These are phyloP conservation scores for Triadica sebifera DNA, from an alignment of 345 rosid species.

Conservation along the genomic window DNA sequence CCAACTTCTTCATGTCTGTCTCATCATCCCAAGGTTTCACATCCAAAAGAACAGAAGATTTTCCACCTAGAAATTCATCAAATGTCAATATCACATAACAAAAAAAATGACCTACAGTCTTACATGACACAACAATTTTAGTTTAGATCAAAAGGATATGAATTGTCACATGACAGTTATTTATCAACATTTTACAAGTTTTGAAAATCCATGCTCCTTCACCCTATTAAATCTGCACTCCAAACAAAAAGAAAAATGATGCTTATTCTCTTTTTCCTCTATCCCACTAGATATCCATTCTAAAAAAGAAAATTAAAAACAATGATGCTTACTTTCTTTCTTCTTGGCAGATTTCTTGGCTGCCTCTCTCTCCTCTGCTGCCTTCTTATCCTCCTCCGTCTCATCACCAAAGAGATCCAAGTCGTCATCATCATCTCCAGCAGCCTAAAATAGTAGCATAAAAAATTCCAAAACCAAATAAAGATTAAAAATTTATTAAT, in stretches of 20 bases:
- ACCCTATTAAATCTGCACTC: background rate
- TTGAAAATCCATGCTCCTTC: background rate
- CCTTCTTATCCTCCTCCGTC: slow-evolving; percentile 95
- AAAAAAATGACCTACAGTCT: background rate
- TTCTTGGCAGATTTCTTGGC: slow-evolving; percentile 65
- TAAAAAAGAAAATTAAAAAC: no score
- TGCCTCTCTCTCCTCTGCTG: slow-evolving; percentile 84
- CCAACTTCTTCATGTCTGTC: slow-evolving; percentile 95
- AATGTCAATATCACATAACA: background rate
- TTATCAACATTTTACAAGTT: background rate
- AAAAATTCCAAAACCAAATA: background rate
- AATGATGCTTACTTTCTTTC: slow-evolving; percentile 58
- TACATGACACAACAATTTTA: background rate
- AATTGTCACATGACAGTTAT: background rate
- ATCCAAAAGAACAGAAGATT: slow-evolving; percentile 87
- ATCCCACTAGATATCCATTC: background rate
- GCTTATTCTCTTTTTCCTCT: background rate
- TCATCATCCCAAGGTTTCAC: slow-evolving; percentile 98
- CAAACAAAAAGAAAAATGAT: background rate
- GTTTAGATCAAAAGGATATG: no score
- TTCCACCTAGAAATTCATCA: slow-evolving; percentile 56
- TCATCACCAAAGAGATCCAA: slow-evolving; percentile 94
- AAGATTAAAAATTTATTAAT: no score
- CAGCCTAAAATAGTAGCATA: slow-evolving; percentile 30
- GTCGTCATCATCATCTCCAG: slow-evolving; percentile 75